Conservation (phyloP, 495 filamentous ascomycete species). For the Massariosphaeria phaeospora region DNA sequence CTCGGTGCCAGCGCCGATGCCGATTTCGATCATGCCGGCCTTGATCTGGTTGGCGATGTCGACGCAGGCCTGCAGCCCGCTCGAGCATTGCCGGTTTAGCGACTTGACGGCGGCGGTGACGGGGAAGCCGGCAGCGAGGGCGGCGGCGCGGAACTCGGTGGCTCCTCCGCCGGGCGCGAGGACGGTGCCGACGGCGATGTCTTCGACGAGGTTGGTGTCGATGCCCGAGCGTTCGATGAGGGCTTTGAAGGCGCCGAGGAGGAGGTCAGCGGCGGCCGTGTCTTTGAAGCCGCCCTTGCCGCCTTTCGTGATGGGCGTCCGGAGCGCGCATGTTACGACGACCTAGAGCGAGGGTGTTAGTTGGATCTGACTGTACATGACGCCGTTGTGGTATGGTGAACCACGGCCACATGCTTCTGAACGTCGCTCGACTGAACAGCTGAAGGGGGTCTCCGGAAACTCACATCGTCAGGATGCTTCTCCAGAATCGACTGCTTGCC, state of each 20-base stretch:
- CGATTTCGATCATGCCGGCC: conserved; percentile 88
- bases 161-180: conserved; percentile 90
- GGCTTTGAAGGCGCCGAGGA: conserved; percentile 74
- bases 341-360: conserved; percentile 48
- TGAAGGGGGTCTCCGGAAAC: background rate
- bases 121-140: conserved; percentile 87
- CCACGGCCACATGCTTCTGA: background rate
- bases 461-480: conserved; percentile 61
- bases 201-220: conserved; percentile 78
- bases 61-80: conserved; percentile 80
- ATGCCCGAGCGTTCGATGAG: conserved; percentile 80
- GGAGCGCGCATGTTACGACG: conserved; percentile 88
- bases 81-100: conserved; percentile 88
- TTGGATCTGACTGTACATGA: too few species aligned
- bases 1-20: conserved; percentile 95
- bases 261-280: conserved; percentile 77
- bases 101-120: conserved; percentile 73
- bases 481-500: conserved; percentile 52
- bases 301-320: conserved; percentile 86
- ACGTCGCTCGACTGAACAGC: background rate
- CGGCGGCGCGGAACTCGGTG: conserved; percentile 92
- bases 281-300: conserved; percentile 95
- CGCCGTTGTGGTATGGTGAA: background rate
- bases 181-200: conserved; percentile 87
- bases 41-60: conserved; percentile 90